Base-by-base conservation (phyloP, 192 early-diverging fungal species). In the Allomyces macrogynus region DNA sequence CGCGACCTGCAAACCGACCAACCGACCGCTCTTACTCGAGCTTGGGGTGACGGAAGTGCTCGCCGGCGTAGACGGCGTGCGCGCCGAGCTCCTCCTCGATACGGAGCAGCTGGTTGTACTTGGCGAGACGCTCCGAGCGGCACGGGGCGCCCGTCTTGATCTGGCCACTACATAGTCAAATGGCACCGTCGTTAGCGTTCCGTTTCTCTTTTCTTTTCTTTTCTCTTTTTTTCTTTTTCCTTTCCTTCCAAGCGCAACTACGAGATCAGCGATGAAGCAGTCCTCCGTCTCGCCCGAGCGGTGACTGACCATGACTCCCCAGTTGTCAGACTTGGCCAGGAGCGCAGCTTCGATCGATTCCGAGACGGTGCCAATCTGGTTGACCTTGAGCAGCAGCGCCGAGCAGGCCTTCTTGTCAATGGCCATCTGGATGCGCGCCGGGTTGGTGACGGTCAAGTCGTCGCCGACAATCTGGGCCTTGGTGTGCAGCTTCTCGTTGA, bases 221-320 rank as follows among this genome's bases (percentile, higher is more conserved):
- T n/a, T n/a, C n/a, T n/a, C n/a, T n/a, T n/a, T n/a, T n/a, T n/a
- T n/a, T n/a, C n/a, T n/a, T n/a, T n/a, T n/a, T n/a, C n/a, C n/a
- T n/a, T n/a, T n/a, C n/a, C 32, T 40, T 40, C 89, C 86, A 67
- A 98, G 84, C 77, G 91, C 95, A 40, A 98, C 95, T 60, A 92
- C 93, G 49, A 98, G 86, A 67, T 97, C 92, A 60, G 95, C 92
- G 75, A 96, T 95, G 76, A 88, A 85, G 67, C 86, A 88, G 81
- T 95, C 95, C 79, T 98, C 95, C 68, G 93, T 96, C 79, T 98
- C 93, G 66, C 93, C 95, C 23, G 93, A 96, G 70, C 95, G 89
- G 84, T 98, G 95, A 69, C 92, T 95, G 67, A 94, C 92, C 95
- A 98, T 98, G 76, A 96, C 92, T 70, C 95, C 95, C 95, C 95